A percentile compares a stretch with the other conserved stretches of the same genome.
Conservation (phyloP, 75 land plant genomes). For the Gnetum montanum region DNA sequence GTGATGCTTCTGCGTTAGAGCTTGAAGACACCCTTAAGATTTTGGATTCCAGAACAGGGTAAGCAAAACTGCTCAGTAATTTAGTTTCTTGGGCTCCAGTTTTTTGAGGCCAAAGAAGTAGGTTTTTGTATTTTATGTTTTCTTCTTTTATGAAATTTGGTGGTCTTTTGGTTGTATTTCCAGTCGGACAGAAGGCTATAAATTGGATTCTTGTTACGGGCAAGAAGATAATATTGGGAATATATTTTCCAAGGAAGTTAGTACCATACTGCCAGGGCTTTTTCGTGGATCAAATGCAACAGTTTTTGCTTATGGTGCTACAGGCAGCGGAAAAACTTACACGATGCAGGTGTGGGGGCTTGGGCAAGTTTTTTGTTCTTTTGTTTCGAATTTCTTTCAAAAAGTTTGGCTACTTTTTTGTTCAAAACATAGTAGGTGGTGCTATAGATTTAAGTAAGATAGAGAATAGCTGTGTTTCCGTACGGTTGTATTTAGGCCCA, state of each 20-base stretch:
- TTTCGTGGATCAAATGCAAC: constrained; percentile 70
- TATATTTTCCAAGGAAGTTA: constrained; percentile 62
- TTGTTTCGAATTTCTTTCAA: not conserved
- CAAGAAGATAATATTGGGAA: constrained; percentile 34
- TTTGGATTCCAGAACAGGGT: constrained; percentile 48
- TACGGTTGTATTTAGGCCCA: too few relatives aligned
- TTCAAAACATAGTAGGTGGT: too few relatives aligned
- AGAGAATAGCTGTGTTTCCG: too few relatives aligned
- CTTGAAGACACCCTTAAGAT: constrained; percentile 40
- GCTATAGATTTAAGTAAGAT: too few relatives aligned
- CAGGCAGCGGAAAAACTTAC: constrained; percentile 89
- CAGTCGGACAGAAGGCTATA: constrained; percentile 65
- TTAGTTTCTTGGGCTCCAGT: not conserved
- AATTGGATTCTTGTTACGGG: constrained; percentile 70
- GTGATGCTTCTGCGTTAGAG: not conserved
- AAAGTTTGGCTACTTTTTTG: constrained; percentile 1
- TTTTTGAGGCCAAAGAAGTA: too few relatives aligned
- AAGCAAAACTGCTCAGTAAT: too few relatives aligned
- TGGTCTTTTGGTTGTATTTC: not conserved
- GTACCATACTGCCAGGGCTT: constrained; percentile 55
- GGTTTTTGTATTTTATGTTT: not conserved
- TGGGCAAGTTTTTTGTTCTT: not conserved
- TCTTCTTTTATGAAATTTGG: not conserved
- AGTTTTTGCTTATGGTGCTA: constrained; percentile 85
- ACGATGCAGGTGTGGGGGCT: constrained; percentile 71